Conservation (phyloP, 176 grass and related monocot genomes). For the Oryza australiensis region DNA sequence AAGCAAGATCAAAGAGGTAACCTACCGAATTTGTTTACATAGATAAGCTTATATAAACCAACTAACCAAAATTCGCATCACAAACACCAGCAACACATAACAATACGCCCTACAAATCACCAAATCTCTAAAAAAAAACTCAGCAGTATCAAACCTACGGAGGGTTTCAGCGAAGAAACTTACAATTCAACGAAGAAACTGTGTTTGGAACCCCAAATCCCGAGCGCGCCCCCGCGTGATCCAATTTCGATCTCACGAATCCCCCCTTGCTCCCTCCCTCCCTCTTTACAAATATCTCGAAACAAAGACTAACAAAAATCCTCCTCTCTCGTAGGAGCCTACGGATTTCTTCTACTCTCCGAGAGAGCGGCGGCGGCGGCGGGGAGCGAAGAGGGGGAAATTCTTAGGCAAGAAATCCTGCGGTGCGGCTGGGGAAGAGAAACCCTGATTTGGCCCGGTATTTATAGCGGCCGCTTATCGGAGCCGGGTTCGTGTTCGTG, state of each 20-base stretch:
- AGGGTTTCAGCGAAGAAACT: not conserved
- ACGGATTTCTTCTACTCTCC: not conserved
- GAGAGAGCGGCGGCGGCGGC: conserved; percentile 37
- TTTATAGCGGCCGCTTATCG: conserved; percentile 29
- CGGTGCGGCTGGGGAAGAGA: conserved; percentile 30
- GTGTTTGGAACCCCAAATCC: conserved; percentile 28
- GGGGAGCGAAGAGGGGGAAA: not conserved
- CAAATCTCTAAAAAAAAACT: not conserved
- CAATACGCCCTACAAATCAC: not conserved
- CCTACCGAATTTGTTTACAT: not conserved
- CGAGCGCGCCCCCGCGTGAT: conserved; percentile 57
- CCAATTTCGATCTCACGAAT: conserved; percentile 41
- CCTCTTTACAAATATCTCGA: conserved; percentile 26
- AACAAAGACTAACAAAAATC: not conserved
- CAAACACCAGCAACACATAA: not conserved
- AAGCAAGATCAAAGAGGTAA: not conserved
- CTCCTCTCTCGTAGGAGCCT: not conserved
- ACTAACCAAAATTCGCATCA: too few relatives aligned
- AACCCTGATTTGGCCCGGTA: conserved; percentile 8
- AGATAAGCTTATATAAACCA: not conserved
- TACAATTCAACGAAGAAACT: conserved; percentile 36
- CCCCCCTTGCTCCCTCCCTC: conserved; percentile 1
- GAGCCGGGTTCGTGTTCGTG: conserved; percentile 1
- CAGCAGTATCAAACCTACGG: not conserved
- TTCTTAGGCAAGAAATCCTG: conserved; percentile 33